phyloP scores from a whole-genome alignment of 768 basidiomycete genomes.

The Nidularia pulvinata region DNA sequence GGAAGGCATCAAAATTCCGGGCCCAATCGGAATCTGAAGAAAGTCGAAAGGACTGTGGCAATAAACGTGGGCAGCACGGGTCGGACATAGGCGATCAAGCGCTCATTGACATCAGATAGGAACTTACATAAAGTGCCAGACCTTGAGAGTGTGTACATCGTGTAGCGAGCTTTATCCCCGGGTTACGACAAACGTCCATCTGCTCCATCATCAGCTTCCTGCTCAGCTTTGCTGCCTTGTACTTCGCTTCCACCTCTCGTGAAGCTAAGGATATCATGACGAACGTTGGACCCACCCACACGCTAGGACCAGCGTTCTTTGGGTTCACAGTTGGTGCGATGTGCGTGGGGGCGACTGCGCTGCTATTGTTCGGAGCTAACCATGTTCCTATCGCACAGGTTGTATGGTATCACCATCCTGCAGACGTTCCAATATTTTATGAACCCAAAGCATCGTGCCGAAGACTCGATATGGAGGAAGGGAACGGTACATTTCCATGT shows the following conservation, averaged over 20 bases:
- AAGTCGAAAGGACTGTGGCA: too few species aligned
- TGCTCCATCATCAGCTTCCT: background rate
- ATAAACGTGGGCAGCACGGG: too few species aligned
- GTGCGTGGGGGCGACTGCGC: slow-evolving; percentile 11
- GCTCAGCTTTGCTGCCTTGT: background rate
- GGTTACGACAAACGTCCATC: background rate
- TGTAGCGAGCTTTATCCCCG: background rate
- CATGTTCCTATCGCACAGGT: slow-evolving; percentile 6
- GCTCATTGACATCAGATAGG: too few species aligned
- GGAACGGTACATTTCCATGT: slow-evolving; percentile 13
- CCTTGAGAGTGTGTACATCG: too few species aligned
- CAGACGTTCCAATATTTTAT: slow-evolving; percentile 26
- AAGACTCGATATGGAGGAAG: slow-evolving; percentile 13
- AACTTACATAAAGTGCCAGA: too few species aligned
- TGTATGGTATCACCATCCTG: slow-evolving; percentile 25
- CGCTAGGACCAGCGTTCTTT: slow-evolving; percentile 23
- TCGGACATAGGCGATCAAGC: too few species aligned
- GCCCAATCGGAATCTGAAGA: too few species aligned
- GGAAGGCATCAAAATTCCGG: too few species aligned
- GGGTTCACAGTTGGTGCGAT: slow-evolving; percentile 25
- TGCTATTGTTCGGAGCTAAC: background rate
- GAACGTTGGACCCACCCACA: background rate
- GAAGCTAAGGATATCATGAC: background rate
- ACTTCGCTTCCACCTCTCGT: background rate
- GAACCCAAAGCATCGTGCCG: slow-evolving; percentile 1